Base-by-base conservation (phyloP, 768 basidiomycete species). In the Lactarius sp. region DNA sequence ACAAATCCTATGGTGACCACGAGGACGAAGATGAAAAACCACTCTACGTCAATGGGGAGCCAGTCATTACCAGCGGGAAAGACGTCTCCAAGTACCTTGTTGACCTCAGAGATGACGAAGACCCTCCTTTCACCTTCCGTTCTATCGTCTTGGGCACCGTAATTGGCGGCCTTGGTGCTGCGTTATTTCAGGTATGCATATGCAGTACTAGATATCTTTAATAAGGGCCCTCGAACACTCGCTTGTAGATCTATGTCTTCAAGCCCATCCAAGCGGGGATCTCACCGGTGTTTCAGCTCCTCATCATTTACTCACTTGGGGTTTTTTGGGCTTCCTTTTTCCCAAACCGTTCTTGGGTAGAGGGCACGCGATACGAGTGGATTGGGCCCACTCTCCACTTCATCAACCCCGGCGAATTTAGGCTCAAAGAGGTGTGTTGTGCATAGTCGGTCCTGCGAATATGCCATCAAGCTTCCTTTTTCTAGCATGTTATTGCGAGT, bases 401-500 rank as follows among this genome's bases (percentile, higher is more conserved):
- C 61, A 72, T 86, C 67, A 86, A 86, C 63, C 85, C 84, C 13
- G 82, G 82, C 0, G 73, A 76, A n/a, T 86, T 85, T 68, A 70
- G 71, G 6, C 67, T 87, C 59, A 86, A 87, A 66, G 84, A 87
- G 78, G 84, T 83, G 9, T 16, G 76, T 66, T 8, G 22, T 47
- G 47, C 20, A 14, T 56, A 4, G 14, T 33, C 18, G 10, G 18
- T 33, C 20, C 39, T 33, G 22, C 27, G 44, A 20, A 16, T 2
- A n/a, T 33, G 0, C 41, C 18, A 6, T 37, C 53, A 18, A 49
- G 6, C 55, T 18, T n/a, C 27, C 16, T 52, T 59, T 14, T 41
- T 59, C 16, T 61, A 86, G 83, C 85, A 86, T 67, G 84, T 81
- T 27, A 74, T 83, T 27, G 77, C 84, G 16, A 79, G 83, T 14